Base-by-base conservation (phyloP, 2,329 filamentous ascomycete genomes). In the Didymella arachidicola region DNA sequence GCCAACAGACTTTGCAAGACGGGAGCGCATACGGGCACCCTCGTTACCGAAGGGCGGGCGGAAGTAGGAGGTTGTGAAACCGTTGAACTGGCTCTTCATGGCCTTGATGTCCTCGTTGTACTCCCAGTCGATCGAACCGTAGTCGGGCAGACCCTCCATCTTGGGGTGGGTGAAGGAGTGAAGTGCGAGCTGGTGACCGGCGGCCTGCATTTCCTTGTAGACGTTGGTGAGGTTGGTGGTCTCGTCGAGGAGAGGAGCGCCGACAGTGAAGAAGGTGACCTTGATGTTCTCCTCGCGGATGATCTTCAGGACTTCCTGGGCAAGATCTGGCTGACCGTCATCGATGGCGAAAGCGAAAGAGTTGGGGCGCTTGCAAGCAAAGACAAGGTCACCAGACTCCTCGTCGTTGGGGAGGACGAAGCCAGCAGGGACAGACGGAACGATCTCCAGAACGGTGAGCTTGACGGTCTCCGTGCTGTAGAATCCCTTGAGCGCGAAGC, bases 261-360 rank as follows among this genome's bases (percentile, higher is more conserved):
- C 88, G 42, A 90, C 87, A 34, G 87, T 89, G 78, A 91, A 91
- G 75, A 91, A 90, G 1, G 88, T 91, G 3, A 89, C 87, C 63
- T 86, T 83, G 66, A 90, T 86, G 53, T 79, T 73, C 50, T 87
- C 87, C 19, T 84, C 82, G 19, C 84, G 81, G 66, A 91, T 79
- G 52, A 88, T 86, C 39, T 82, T 77, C 77, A 89, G 84, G 19
- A 89, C 85, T 61, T 84, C 76, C 74, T 86, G 82, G 1, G 87
- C 87, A 56, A 84, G 81, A 32, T 77, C 68, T 45, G 88, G 88
- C 49, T 84, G 80, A 22, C 88, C 88, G 72, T 91, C 88, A 70
- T 90, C 88, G 62, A 91, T 90, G 48, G 87, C 88, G 72, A 91
- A 90, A 1, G 88, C 88, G 71, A 91, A 90, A 0, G 84, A 87